Evolutionary conservation across 805 yeast species (phyloP).

Genomic region (Crinitomyces ghanaensis): DNA sequence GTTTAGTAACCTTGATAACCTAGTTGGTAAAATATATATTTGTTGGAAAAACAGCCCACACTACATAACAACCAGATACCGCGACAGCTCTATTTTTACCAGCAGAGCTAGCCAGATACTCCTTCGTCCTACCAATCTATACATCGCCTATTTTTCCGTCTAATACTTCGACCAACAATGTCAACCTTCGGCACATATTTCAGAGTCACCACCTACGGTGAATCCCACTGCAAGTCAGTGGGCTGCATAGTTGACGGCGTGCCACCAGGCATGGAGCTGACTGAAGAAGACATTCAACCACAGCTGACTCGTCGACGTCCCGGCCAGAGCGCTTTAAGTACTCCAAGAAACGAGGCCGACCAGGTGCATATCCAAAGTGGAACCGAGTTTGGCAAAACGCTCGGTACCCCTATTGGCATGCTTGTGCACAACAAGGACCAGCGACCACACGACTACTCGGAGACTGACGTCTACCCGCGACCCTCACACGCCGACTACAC

Average conservation of each 20-base stretch:
- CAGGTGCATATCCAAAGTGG: constrained; percentile 89
- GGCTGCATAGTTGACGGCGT: constrained; percentile 98
- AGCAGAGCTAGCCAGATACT: too few species aligned
- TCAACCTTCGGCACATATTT: constrained; percentile 59
- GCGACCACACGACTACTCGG: constrained; percentile 91
- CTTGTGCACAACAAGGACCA: constrained; percentile 89
- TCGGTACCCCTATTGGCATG: constrained; percentile 96
- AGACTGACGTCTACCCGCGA: constrained; percentile 90
- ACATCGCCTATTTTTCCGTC: too few species aligned
- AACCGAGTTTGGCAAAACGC: constrained; percentile 77
- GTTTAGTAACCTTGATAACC: too few species aligned
- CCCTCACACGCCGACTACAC: constrained; percentile 98
- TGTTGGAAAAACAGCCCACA: too few species aligned
- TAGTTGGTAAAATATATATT: too few species aligned
- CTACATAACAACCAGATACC: constrained; percentile 13
- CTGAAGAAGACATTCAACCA: constrained; percentile 86
- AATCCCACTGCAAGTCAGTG: constrained; percentile 93
- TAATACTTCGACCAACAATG: too few species aligned
- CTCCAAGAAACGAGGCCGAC: constrained; percentile 95
- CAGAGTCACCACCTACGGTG: constrained; percentile 89
- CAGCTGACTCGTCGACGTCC: constrained; percentile 96
- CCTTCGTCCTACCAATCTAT: too few species aligned
- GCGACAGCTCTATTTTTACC: too few species aligned
- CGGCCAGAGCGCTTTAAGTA: constrained; percentile 83
- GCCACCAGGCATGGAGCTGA: constrained; percentile 84